A percentile compares a stretch with the other conserved stretches of the same genome.
Conservation (phyloP, 176 grass and related monocot species). For the Aegilops tauschii region DNA sequence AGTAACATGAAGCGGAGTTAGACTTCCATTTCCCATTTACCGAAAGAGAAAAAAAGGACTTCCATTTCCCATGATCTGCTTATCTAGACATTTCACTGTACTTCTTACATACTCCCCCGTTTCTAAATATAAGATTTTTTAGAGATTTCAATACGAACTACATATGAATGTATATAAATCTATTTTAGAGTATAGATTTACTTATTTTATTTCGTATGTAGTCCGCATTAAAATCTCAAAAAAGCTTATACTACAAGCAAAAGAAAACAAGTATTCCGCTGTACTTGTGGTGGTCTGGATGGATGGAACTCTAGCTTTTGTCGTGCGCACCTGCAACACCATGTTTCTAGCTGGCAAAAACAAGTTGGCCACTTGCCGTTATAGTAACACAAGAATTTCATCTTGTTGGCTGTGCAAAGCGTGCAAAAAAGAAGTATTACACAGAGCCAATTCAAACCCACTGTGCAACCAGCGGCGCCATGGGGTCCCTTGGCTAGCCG, state of each 20-base stretch:
- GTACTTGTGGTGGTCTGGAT: not conserved
- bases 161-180: no score
- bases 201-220: no score
- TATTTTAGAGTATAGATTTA: no score
- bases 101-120: no score
- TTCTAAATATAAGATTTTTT: no score
- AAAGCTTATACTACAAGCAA: no score
- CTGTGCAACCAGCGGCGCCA: not conserved
- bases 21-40: not conserved
- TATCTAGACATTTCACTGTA: not conserved
- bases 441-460: not conserved
- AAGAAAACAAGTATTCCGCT: not conserved
- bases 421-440: not conserved
- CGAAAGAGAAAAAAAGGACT: no score
- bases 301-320: not conserved
- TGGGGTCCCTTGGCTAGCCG: not conserved
- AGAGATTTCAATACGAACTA: no score
- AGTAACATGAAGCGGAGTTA: not conserved
- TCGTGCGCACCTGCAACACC: not conserved
- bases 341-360: constrained; percentile 30
- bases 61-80: not conserved
- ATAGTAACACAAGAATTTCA: not conserved
- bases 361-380: not conserved
- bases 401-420: not conserved
- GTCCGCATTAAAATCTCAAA: no score